phyloP scores from a whole-genome alignment of 306 rosid species.

The Corylus avellana region DNA sequence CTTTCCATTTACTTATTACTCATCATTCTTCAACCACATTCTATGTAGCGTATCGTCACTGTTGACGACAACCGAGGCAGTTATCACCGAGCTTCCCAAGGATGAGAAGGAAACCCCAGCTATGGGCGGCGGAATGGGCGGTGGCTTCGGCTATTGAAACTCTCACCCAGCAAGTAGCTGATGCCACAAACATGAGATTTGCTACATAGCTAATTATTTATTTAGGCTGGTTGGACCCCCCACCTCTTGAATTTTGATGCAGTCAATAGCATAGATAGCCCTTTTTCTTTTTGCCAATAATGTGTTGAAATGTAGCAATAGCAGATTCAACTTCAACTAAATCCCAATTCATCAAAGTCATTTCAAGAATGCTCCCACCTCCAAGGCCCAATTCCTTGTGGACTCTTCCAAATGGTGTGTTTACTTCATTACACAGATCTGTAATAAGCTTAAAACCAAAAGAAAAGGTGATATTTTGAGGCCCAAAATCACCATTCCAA shows the following conservation, averaged over 20 bases:
- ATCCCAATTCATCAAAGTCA: not conserved
- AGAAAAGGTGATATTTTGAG: too few species aligned
- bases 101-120: constrained; percentile 41
- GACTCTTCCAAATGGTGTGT: too few species aligned
- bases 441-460: too few species aligned
- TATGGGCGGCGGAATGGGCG: constrained; percentile 33
- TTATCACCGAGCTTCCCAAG: constrained; percentile 43
- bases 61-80: constrained; percentile 55
- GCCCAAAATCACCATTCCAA: too few species aligned
- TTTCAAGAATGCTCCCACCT: not conserved
- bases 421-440: too few species aligned
- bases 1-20: not conserved
- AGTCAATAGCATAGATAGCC: not conserved
- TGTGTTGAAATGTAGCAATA: not conserved
- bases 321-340: not conserved
- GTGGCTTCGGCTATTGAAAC: constrained; percentile 34
- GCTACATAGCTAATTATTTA: not conserved
- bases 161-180: not conserved
- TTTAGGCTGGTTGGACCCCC: not conserved
- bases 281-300: not conserved
- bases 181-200: not conserved
- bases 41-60: constrained; percentile 49
- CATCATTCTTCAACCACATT: not conserved
- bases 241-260: not conserved
- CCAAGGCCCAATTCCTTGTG: not conserved